Conservation (phyloP, 108 stramenopile genomes). For the Nitzschia inconspicua region DNA sequence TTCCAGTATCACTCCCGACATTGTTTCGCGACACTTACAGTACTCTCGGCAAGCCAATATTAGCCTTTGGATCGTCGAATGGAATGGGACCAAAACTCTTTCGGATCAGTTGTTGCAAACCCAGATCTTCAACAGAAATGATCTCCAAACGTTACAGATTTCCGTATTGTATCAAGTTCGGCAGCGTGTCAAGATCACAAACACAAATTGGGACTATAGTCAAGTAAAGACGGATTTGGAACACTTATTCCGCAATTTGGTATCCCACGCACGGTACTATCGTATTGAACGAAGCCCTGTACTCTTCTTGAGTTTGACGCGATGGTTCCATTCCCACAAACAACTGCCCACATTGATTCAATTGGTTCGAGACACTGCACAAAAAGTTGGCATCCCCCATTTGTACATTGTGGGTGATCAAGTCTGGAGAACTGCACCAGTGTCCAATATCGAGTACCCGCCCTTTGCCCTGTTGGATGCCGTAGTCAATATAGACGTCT, state of each 20-base stretch:
- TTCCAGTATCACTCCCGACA: constrained; percentile 21
- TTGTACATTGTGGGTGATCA: constrained; percentile 31
- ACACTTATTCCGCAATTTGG: constrained; percentile 21
- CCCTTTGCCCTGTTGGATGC: constrained; percentile 8
- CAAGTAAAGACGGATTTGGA: constrained; percentile 20
- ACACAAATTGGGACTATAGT: constrained; percentile 8
- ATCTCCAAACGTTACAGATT: constrained; percentile 19
- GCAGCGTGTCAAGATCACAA: constrained; percentile 12
- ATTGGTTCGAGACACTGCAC: constrained; percentile 11
- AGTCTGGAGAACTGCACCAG: constrained; percentile 10
- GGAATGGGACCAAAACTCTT: constrained; percentile 35
- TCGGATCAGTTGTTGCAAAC: constrained; percentile 23
- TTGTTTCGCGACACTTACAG: constrained; percentile 35
- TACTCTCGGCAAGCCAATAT: constrained; percentile 42
- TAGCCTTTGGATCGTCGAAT: constrained; percentile 31
- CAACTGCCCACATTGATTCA: neutral
- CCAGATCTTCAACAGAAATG: constrained; percentile 19
- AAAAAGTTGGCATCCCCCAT: neutral
- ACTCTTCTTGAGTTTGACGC: constrained; percentile 25
- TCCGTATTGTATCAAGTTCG: constrained; percentile 42
- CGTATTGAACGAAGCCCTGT: constrained; percentile 31
- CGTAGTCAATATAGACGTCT: constrained; percentile 25
- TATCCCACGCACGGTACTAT: constrained; percentile 39
- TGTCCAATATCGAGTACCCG: neutral
- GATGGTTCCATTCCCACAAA: neutral